Base-by-base conservation (phyloP, 176 grass and related monocot species). In the Ananas comosus region DNA sequence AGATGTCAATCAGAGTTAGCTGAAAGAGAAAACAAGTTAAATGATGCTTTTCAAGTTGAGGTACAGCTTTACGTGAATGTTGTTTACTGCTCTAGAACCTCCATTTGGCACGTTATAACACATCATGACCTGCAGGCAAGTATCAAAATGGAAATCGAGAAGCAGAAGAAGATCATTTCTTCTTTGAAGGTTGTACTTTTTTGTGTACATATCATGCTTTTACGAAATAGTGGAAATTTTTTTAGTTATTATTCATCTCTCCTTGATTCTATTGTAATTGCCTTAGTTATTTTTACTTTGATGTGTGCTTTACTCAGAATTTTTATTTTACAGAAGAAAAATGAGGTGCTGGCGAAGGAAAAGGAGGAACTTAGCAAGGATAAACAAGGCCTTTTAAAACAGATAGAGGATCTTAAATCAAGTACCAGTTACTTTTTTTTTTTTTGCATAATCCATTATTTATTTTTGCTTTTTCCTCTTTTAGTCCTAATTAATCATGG, bases 391-490 rank as follows among this genome's bases (percentile, higher is more conserved):
- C 76, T 90, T 50, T 66, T 65, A 70, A 99, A 99, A 74, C 86
- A 91, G 76, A 91, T 99, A 50, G 94, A 99, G 77, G 94, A 91
- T 72, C 80, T 86, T 28, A 99, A 91, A 93, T 93, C 94, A 85
- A 83, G 94, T 99, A 92, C 12, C 67, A 63, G 18, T 24, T 80
- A 50, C 28, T 28, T n/a, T 18, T 9, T 67, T 63, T 17, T 17
- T 48, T 24, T 63, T 0, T 74, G 19, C 52, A 22, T 18, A 69
- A 49, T 65, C 13, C 18, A 48, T 52, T 51, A 71, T 23, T 79
- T 49, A 12, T 63, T 23, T 66, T 50, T 65, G 76, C 68, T 48
- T 0, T 80, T 18, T 73, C 51, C 16, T 71, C 74, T 21, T 70
- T 72, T 80, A 61, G 48, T 42, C 33, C 33, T 42, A 42, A 42